A percentile compares a stretch with the other conserved stretches of the same genome.
These are phyloP conservation scores for Penicillium sp. DNA, from an alignment of 2,329 filamentous ascomycete genomes.

Conservation along the genomic window DNA sequence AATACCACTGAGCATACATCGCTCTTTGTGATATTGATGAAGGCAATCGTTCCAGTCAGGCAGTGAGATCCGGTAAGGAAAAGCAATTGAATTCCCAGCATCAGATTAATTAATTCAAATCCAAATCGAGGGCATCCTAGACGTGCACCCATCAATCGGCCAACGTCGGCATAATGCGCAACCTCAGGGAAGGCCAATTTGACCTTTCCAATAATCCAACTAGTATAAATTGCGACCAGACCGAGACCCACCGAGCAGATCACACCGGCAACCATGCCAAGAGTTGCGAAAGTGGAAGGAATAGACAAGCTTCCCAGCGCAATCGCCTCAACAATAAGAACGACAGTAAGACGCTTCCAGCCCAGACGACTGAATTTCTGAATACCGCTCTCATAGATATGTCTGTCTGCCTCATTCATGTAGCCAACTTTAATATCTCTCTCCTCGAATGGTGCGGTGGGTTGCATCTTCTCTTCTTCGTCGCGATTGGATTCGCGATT, in stretches of 20 bases:
- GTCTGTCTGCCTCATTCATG: conserved; percentile 3
- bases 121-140: neutral
- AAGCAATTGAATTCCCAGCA: neutral
- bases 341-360: conserved; percentile 1
- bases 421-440: conserved; percentile 2
- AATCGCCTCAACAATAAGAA: conserved; percentile 1
- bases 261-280: conserved; percentile 1
- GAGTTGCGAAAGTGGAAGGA: neutral
- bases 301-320: conserved; percentile 1
- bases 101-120: neutral
- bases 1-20: conserved; percentile 1
- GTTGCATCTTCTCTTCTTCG: conserved; percentile 1
- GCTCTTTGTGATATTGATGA: neutral
- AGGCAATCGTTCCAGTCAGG: neutral
- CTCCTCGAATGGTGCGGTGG: neutral
- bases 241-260: neutral
- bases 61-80: conserved; percentile 1
- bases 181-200: conserved; percentile 2
- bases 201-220: conserved; percentile 4
- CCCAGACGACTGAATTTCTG: conserved; percentile 1
- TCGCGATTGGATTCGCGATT: neutral
- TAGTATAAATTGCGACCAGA: conserved; percentile 1
- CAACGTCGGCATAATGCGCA: neutral
- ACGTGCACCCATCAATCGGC: neutral
- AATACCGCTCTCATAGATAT: conserved; percentile 1